These are phyloP conservation scores for Cylindrotheca fusiformis DNA, from an alignment of 108 stramenopile species.

Conservation along the genomic window DNA sequence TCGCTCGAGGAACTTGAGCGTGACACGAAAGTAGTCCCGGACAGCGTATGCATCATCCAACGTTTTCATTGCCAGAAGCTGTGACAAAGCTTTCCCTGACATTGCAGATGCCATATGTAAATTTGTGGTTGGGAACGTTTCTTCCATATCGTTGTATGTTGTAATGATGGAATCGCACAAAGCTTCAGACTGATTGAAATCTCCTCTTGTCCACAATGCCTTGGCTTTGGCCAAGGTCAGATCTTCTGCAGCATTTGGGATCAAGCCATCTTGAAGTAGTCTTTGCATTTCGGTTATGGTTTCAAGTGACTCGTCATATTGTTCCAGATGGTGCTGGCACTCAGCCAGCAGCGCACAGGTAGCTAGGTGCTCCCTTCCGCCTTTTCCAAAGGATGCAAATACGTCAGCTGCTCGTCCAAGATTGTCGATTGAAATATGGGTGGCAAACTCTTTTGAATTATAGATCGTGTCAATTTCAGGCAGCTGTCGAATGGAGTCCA, in stretches of 20 bases:
- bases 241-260: constrained; percentile 12
- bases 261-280: not conserved
- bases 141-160: constrained; percentile 23
- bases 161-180: constrained; percentile 31
- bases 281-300: constrained; percentile 20
- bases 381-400: constrained; percentile 38
- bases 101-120: constrained; percentile 42
- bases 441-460: constrained; percentile 12
- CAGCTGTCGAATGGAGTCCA: constrained; percentile 37
- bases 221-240: constrained; percentile 38
- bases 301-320: constrained; percentile 19
- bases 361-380: constrained; percentile 34
- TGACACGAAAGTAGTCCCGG: constrained; percentile 37
- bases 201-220: constrained; percentile 33
- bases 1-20: constrained; percentile 32
- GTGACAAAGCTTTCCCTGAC: constrained; percentile 41
- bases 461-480: constrained; percentile 37
- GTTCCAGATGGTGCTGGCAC: constrained; percentile 29
- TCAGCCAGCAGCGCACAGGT: constrained; percentile 46
- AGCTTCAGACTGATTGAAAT: constrained; percentile 20
- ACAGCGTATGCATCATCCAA: constrained; percentile 43
- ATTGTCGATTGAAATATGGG: constrained; percentile 39
- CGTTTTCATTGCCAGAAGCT: constrained; percentile 23
- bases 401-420: constrained; percentile 55
- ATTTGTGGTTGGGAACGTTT: constrained; percentile 24